These are phyloP conservation scores for Stachybotrys chartarum DNA, from an alignment of 2,329 filamentous ascomycete genomes.

Conservation along the genomic window DNA sequence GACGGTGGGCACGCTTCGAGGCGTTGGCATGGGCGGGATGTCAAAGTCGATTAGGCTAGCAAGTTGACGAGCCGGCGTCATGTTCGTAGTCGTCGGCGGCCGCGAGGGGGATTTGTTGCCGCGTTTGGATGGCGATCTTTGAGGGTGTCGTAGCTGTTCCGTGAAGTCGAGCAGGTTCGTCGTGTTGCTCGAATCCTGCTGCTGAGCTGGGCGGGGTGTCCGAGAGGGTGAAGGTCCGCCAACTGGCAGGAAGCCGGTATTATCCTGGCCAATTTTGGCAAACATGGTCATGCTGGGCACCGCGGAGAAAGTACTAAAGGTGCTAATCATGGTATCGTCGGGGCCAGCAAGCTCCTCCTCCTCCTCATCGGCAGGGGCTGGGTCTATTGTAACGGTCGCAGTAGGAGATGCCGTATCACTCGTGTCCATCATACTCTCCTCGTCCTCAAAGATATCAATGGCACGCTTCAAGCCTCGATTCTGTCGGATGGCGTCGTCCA, in stretches of 20 bases:
- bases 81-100: conserved; percentile 19
- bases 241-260: conserved; percentile 41
- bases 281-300: conserved; percentile 83
- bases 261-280: conserved; percentile 62
- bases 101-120: conserved; percentile 21
- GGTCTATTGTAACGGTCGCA: conserved; percentile 19
- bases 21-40: conserved; percentile 87
- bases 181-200: conserved; percentile 48
- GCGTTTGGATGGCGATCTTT: conserved; percentile 40
- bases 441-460: conserved; percentile 58
- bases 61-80: conserved; percentile 47
- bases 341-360: conserved; percentile 35
- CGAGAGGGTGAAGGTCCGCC: conserved; percentile 28
- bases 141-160: conserved; percentile 53
- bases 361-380: conserved; percentile 16
- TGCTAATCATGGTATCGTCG: conserved; percentile 71
- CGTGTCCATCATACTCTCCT: conserved; percentile 21
- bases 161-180: conserved; percentile 87
- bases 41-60: conserved; percentile 70
- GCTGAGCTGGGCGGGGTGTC: conserved; percentile 24
- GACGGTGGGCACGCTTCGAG: conserved; percentile 82
- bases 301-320: conserved; percentile 83
- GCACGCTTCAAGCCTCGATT: conserved; percentile 51
- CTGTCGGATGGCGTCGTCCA: conserved; percentile 47
- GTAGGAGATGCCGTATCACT: conserved; percentile 16